Base-by-base conservation (phyloP, 495 filamentous ascomycete species). In the Podospora appendiculata region DNA sequence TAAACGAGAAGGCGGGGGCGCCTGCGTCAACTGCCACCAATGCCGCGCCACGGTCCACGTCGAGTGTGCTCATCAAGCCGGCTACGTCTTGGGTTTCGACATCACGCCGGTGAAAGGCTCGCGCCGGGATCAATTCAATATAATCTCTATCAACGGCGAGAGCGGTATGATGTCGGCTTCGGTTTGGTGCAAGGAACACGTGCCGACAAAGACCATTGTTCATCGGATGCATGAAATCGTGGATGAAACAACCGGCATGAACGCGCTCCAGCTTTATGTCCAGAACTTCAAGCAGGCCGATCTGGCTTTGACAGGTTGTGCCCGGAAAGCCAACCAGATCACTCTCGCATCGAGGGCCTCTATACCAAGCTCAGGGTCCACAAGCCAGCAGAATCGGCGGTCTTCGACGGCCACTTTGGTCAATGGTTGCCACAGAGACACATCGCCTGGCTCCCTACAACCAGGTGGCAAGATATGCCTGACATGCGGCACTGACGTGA, bases 281-380 rank as follows among this genome's bases (percentile, higher is more conserved):
- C 80, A 80, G 48, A 90, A 86, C 41, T 96, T 88, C 75, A 99
- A 97, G 70, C 92, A 97, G 66, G 90, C 92, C 16, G 93, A 99
- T 58, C 76, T 92, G 17, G 80, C 86, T 14, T 69, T 95, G 49
- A 96, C 90, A 8, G 92, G 92, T 17, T 96, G 93, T 14, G 85
- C 90, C 41, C 84, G 93, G 17, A 96, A 95, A 63, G 92, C 94
- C 17, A 76, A 73, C 52, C 60, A 75, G 40, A 70, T 72, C 50
- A 68, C 67, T 14, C 50, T 73, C 17, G 65, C 66, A 11, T 70
- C 62, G 7, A 75, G 70, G 57, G 64, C 66, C 48, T 68, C 70
- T 7, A 54, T 62, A 16, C 47, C 54, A 0, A 34, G 55, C 0
- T 44, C 55, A 8, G 32, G 56, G n/a, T 33, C 51, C 10, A 45